These are phyloP conservation scores for Russula brevipes DNA, from an alignment of 768 basidiomycete species.

Conservation along the genomic window DNA sequence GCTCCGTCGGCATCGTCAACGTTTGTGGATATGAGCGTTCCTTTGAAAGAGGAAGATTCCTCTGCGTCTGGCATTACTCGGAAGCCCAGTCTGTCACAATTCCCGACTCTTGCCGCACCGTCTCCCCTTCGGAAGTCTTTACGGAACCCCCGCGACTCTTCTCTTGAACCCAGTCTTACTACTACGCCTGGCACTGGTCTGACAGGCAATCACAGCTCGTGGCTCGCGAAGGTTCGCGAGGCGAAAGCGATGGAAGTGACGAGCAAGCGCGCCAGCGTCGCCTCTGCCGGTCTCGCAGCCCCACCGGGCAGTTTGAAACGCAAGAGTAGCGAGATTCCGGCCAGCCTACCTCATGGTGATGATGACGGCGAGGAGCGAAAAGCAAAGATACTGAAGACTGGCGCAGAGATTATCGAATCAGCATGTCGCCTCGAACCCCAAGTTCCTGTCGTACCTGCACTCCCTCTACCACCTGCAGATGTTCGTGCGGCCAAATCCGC, in stretches of 20 bases:
- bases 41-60: conserved; percentile 27
- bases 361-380: conserved; percentile 33
- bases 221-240: conserved; percentile 74
- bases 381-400: conserved; percentile 47
- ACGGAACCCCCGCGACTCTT: conserved; percentile 45
- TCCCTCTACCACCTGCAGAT: conserved; percentile 3
- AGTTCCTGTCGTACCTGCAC: not conserved
- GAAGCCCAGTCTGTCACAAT: conserved; percentile 42
- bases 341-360: not conserved
- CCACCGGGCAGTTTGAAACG: conserved; percentile 41
- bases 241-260: conserved; percentile 43
- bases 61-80: conserved; percentile 30
- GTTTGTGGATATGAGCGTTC: conserved; percentile 23
- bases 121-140: conserved; percentile 66
- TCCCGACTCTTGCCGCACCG: conserved; percentile 64
- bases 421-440: not conserved
- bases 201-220: conserved; percentile 67
- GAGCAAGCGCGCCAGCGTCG: conserved; percentile 30
- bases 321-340: conserved; percentile 49
- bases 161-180: conserved; percentile 28
- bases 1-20: conserved; percentile 10
- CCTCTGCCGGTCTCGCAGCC: conserved; percentile 11
- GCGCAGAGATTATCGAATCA: conserved; percentile 27
- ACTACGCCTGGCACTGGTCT: conserved; percentile 32
- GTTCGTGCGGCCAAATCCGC: conserved; percentile 2